Percentiles rank a stretch among this genome's conserved stretches.
Conservation (phyloP, 257 asterid species). For the Jasminum sambac region DNA sequence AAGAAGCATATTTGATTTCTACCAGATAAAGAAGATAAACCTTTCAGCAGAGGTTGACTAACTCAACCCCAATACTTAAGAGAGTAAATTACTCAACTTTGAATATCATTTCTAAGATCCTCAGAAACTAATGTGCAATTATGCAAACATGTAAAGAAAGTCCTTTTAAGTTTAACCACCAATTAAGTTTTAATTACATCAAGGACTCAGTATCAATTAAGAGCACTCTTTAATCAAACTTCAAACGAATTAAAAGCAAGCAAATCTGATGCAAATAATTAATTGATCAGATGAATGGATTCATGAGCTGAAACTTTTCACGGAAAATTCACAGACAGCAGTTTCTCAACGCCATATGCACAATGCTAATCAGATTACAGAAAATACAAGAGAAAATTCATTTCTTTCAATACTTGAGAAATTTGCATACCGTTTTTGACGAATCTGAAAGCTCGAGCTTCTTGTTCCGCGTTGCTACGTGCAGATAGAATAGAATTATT, state of each 20-base stretch:
- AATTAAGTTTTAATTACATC: slow-evolving; percentile 11
- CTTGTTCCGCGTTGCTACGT: slow-evolving; percentile 9
- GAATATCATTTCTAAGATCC: not conserved
- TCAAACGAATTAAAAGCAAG: not conserved
- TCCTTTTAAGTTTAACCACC: no score
- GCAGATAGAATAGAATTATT: slow-evolving; percentile 10
- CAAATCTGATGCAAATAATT: not conserved
- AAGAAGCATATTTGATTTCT: slow-evolving; percentile 6
- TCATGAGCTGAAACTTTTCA: not conserved
- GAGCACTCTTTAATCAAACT: not conserved
- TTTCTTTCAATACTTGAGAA: not conserved
- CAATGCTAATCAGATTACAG: not conserved
- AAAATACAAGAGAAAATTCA: not conserved
- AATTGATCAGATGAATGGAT: not conserved
- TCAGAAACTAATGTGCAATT: not conserved
- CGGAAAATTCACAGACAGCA: not conserved
- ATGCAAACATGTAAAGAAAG: no score
- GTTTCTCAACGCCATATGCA: not conserved
- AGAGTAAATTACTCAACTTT: slow-evolving; percentile 1
- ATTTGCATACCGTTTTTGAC: slow-evolving; percentile 28
- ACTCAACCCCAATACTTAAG: not conserved
- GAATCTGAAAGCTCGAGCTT: slow-evolving; percentile 25
- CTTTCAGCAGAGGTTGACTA: not conserved
- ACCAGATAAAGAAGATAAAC: not conserved
- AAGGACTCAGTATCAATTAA: not conserved